These are phyloP conservation scores for Irineochytrium annulatum DNA, from an alignment of 192 early-diverging fungal species.

Conservation along the genomic window DNA sequence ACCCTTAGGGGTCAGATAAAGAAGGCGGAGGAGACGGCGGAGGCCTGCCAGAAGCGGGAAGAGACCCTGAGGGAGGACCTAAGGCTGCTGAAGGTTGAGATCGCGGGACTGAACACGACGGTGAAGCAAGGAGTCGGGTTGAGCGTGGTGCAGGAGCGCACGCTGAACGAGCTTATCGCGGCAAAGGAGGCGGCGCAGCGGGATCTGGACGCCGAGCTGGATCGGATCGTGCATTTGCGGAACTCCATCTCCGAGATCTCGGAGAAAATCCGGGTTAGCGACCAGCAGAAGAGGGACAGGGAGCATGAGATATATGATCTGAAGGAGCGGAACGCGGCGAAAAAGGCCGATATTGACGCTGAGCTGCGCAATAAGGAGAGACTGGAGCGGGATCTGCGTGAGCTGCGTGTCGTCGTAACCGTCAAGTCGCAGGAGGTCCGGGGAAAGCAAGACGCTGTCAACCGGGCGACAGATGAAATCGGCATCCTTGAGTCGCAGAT, in stretches of 20 bases:
- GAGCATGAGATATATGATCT: constrained; percentile 55
- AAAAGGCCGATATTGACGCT: constrained; percentile 56
- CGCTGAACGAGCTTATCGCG: constrained; percentile 48
- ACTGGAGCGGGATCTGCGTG: constrained; percentile 53
- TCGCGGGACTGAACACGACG: constrained; percentile 42
- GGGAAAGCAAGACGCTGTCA: constrained; percentile 54
- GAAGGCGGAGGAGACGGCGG: constrained; percentile 42
- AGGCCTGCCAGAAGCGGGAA: constrained; percentile 39
- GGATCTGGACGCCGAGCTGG: constrained; percentile 57
- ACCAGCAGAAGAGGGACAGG: constrained; percentile 44
- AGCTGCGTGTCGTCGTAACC: constrained; percentile 51
- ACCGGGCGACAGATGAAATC: constrained; percentile 57
- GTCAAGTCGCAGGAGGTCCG: constrained; percentile 60
- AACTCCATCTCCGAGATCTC: constrained; percentile 43
- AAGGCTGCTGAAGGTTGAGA: constrained; percentile 45
- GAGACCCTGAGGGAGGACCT: constrained; percentile 51
- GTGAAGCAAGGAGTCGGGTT: constrained; percentile 60
- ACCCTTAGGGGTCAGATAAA: constrained; percentile 44
- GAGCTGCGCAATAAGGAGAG: constrained; percentile 57
- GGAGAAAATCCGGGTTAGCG: constrained; percentile 47
- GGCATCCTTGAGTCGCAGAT: constrained; percentile 51
- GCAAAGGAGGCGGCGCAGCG: constrained; percentile 50
- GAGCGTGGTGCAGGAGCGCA: constrained; percentile 48
- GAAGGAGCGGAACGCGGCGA: constrained; percentile 51
- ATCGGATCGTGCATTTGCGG: constrained; percentile 50